Evolutionary conservation across 805 yeast genomes (phyloP).

Genomic region (Lipomyces mesembrius): DNA sequence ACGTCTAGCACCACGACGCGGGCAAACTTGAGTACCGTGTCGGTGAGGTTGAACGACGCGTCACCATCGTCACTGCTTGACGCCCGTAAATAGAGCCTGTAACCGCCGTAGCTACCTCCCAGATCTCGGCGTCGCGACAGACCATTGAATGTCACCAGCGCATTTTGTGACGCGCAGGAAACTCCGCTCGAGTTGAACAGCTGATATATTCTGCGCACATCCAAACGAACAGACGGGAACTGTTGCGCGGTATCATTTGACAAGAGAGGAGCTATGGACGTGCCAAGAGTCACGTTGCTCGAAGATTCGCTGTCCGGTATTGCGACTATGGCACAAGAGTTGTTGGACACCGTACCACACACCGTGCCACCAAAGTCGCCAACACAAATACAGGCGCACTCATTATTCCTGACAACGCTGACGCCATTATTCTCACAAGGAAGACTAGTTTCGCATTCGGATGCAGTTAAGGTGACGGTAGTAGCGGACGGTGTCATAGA

Average conservation of each 20-base stretch:
- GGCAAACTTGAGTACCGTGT: conserved; percentile 20
- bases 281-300: conserved; percentile 24
- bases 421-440: conserved; percentile 30
- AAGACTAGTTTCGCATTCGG: conserved; percentile 14
- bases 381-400: conserved; percentile 30
- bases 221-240: conserved; percentile 10
- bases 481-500: conserved; percentile 8
- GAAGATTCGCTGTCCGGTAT: conserved; percentile 1
- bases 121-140: not conserved
- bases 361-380: conserved; percentile 21
- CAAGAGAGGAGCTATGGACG: conserved; percentile 16
- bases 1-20: conserved; percentile 25
- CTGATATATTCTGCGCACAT: conserved; percentile 7
- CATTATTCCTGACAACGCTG: conserved; percentile 13
- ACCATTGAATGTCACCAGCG: conserved; percentile 26
- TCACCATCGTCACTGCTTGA: not conserved
- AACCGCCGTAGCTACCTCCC: not conserved
- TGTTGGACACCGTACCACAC: conserved; percentile 15
- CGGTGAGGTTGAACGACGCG: conserved; percentile 16
- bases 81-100: conserved; percentile 1
- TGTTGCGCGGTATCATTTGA: not conserved
- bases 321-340: conserved; percentile 15
- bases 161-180: conserved; percentile 28
- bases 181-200: conserved; percentile 15
- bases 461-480: conserved; percentile 2